Evolutionary conservation across 2,329 filamentous ascomycete genomes (phyloP).

Genomic region (Cylindrodendrum hubeiense): DNA sequence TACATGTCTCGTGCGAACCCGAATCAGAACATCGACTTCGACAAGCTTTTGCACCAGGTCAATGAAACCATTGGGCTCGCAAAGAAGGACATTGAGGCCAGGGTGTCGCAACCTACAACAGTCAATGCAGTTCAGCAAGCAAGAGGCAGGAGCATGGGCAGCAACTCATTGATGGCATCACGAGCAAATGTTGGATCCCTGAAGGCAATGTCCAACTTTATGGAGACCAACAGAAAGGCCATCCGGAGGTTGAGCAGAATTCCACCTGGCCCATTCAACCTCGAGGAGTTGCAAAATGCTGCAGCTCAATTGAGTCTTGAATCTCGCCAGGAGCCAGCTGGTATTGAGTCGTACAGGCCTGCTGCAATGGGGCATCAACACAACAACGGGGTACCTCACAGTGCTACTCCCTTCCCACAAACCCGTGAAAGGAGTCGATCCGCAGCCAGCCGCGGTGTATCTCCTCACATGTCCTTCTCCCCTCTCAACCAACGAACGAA

Average conservation of each 20-base stretch:
- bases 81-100: not conserved
- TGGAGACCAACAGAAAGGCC: slow-evolving; percentile 35
- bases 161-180: not conserved
- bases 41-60: slow-evolving; percentile 35
- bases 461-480: slow-evolving; percentile 6
- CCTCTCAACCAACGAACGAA: slow-evolving; percentile 12
- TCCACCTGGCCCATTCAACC: slow-evolving; percentile 22
- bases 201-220: slow-evolving; percentile 29
- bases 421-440: not conserved
- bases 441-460: slow-evolving; percentile 8
- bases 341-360: not conserved
- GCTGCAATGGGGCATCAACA: slow-evolving; percentile 1
- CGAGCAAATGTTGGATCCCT: slow-evolving; percentile 24
- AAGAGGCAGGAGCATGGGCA: not conserved
- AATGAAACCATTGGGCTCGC: slow-evolving; percentile 25
- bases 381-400: not conserved
- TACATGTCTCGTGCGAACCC: slow-evolving; percentile 31
- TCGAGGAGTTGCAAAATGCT: slow-evolving; percentile 4
- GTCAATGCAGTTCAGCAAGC: slow-evolving; percentile 34
- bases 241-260: slow-evolving; percentile 31
- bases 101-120: not conserved
- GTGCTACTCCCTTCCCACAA: not conserved
- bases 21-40: slow-evolving; percentile 33
- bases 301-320: not conserved
- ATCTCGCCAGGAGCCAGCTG: not conserved